These are phyloP conservation scores for Brassica incana DNA, from an alignment of 345 rosid genomes.

Conservation along the genomic window DNA sequence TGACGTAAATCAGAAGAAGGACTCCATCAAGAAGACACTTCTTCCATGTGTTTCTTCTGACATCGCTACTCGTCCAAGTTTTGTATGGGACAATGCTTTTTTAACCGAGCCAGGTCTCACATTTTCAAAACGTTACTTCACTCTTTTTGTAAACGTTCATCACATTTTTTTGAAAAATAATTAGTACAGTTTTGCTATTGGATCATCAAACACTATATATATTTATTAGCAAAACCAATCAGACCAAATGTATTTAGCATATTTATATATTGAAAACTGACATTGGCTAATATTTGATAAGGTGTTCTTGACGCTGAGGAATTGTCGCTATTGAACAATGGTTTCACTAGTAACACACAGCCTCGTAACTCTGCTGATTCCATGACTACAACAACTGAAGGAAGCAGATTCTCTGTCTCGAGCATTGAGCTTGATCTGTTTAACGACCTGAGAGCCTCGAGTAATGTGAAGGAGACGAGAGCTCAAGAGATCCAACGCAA, in stretches of 20 bases:
- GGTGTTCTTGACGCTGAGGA: constrained; percentile 42
- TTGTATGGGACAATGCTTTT: constrained; percentile 38
- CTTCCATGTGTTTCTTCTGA: constrained; percentile 6
- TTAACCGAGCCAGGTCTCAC: constrained; percentile 34
- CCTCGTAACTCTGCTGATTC: constrained; percentile 24
- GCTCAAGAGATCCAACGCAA: constrained; percentile 23
- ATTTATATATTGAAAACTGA: background rate
- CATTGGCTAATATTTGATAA: constrained; percentile 1
- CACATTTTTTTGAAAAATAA: background rate
- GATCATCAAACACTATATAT: too few relatives aligned
- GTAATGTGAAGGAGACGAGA: background rate
- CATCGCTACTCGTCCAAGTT: constrained; percentile 29
- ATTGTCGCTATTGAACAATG: constrained; percentile 28
- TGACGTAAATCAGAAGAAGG: background rate
- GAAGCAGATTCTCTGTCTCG: constrained; percentile 22
- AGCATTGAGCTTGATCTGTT: constrained; percentile 39
- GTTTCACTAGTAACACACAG: constrained; percentile 15
- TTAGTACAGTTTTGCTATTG: too few relatives aligned
- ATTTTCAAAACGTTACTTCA: background rate
- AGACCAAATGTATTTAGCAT: too few relatives aligned
- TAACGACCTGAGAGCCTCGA: constrained; percentile 26
- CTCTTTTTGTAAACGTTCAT: background rate
- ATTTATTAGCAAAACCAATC: too few relatives aligned
- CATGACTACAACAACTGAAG: constrained; percentile 8
- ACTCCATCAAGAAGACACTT: background rate